These are phyloP conservation scores for Thermothelomyces thermophilus DNA, from an alignment of 2,329 filamentous ascomycete species.

Conservation along the genomic window DNA sequence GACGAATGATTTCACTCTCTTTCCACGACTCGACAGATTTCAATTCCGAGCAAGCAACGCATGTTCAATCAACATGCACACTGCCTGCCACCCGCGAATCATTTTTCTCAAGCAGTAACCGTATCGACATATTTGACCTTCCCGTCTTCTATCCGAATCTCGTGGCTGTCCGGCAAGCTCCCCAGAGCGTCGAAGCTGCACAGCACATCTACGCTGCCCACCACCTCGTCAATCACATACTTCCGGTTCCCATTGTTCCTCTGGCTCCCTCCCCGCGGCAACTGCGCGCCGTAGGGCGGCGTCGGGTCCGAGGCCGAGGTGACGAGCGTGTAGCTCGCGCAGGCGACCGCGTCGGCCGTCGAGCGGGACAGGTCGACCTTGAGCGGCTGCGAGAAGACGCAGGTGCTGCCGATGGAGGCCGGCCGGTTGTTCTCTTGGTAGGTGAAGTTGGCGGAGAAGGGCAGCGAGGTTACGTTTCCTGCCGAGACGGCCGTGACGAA, in stretches of 20 bases:
- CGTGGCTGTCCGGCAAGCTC: constrained; percentile 31
- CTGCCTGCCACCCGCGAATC: background rate
- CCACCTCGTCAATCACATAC: constrained; percentile 33
- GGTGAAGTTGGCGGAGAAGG: constrained; percentile 19
- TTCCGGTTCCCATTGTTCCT: constrained; percentile 29
- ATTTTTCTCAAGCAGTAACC: constrained; percentile 26
- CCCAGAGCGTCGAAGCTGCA: constrained; percentile 32
- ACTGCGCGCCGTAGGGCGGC: constrained; percentile 27
- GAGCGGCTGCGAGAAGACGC: constrained; percentile 19
- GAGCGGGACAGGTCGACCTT: constrained; percentile 22
- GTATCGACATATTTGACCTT: constrained; percentile 35
- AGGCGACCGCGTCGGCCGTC: constrained; percentile 29
- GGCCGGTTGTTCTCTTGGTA: constrained; percentile 27
- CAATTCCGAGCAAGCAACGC: background rate
- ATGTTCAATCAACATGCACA: background rate
- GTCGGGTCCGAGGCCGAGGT: constrained; percentile 29
- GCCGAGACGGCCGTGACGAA: constrained; percentile 1
- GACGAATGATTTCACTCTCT: background rate
- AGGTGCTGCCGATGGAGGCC: constrained; percentile 13
- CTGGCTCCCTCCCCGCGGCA: constrained; percentile 29
- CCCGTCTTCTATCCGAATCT: constrained; percentile 29
- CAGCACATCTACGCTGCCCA: constrained; percentile 32
- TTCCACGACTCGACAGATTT: no score
- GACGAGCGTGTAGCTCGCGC: constrained; percentile 34
- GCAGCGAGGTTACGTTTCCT: background rate